Conservation (phyloP, 2,329 filamentous ascomycete genomes). For the Fusarium coffeatum region DNA sequence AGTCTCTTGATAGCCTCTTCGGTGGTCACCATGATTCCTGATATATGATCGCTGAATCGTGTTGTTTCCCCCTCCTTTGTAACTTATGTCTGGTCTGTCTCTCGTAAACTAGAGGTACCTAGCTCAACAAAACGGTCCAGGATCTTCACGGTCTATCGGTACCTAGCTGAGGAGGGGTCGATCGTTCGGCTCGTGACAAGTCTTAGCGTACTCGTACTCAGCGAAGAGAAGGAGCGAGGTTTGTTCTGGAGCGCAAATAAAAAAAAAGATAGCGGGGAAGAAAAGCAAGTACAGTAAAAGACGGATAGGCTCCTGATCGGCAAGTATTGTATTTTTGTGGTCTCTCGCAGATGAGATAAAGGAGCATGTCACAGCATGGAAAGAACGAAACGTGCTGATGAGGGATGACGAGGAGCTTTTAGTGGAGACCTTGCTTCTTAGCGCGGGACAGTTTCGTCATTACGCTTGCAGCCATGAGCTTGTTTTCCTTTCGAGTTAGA, state of each 20-base stretch:
- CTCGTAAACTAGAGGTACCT: conserved; percentile 1
- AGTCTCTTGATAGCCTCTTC: conserved; percentile 59
- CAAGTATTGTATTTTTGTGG: conserved; percentile 26
- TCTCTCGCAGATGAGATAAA: conserved; percentile 34
- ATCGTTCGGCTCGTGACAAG: conserved; percentile 10
- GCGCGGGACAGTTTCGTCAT: conserved; percentile 39
- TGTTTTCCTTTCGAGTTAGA: conserved; percentile 29
- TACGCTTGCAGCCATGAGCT: conserved; percentile 36
- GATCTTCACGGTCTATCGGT: conserved; percentile 10
- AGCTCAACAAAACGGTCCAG: conserved; percentile 2
- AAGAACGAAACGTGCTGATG: conserved; percentile 33
- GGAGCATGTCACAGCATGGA: conserved; percentile 20
- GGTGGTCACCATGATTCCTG: conserved; percentile 48
- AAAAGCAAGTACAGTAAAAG: background rate
- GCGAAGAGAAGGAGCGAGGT: conserved; percentile 5
- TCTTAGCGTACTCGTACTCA: background rate
- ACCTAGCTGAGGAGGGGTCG: conserved; percentile 34
- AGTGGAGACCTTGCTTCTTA: conserved; percentile 32
- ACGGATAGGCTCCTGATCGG: conserved; percentile 11
- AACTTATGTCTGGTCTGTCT: background rate
- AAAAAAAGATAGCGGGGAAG: background rate
- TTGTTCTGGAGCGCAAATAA: background rate
- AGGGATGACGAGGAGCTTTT: conserved; percentile 39
- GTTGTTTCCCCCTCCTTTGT: background rate
- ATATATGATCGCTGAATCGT: background rate